phyloP scores from a whole-genome alignment of 176 grass and related monocot species.

The Ensete glaucum region DNA sequence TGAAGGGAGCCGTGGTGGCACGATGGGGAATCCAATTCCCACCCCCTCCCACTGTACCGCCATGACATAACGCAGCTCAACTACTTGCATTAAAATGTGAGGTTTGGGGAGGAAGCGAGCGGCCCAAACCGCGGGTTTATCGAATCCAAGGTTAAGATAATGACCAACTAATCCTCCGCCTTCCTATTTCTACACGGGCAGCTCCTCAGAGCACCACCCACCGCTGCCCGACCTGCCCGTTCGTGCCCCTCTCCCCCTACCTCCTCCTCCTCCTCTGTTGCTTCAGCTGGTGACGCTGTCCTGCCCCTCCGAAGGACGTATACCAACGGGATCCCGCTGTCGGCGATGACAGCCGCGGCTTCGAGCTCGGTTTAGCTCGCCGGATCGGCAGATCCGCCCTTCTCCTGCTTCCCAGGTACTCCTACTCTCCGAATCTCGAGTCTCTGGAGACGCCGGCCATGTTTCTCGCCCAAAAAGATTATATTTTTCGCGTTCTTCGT shows the following conservation, averaged over 20 bases:
- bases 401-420: not conserved
- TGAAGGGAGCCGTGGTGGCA: too few relatives aligned
- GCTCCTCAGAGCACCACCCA: not conserved
- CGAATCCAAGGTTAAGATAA: not conserved
- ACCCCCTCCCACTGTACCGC: too few relatives aligned
- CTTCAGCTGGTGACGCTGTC: too few relatives aligned
- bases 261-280: not conserved
- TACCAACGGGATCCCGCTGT: not conserved
- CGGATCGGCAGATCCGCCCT: not conserved
- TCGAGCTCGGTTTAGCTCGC: not conserved
- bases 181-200: conserved; percentile 1
- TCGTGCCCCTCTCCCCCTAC: not conserved
- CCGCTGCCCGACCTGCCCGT: not conserved
- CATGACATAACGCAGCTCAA: too few relatives aligned
- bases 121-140: not conserved
- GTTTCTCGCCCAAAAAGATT: not conserved
- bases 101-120: not conserved
- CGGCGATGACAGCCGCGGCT: not conserved
- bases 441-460: not conserved
- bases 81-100: not conserved
- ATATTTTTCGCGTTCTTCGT: not conserved
- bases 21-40: too few relatives aligned
- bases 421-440: not conserved
- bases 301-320: not conserved
- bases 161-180: not conserved